Percentiles rank a stretch among this genome's conserved stretches.
These are phyloP conservation scores for Diaporthe capsici DNA, from an alignment of 2,329 filamentous ascomycete species.

Conservation along the genomic window DNA sequence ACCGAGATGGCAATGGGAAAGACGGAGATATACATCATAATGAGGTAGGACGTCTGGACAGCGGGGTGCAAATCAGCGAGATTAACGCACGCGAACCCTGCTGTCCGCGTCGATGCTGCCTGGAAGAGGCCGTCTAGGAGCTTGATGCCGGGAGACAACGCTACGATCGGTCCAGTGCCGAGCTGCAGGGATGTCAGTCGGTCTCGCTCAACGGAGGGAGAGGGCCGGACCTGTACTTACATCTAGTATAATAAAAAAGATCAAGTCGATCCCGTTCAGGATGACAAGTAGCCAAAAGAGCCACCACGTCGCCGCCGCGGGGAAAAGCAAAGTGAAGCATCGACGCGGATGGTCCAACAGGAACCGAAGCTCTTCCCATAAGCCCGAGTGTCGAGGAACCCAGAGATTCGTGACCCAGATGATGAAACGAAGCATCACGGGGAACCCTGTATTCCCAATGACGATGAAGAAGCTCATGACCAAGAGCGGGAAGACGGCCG, in stretches of 20 bases:
- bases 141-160: slow-evolving; percentile 79
- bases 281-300: slow-evolving; percentile 87
- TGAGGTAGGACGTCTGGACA: slow-evolving; percentile 92
- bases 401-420: slow-evolving; percentile 86
- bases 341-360: slow-evolving; percentile 94
- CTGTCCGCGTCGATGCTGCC: slow-evolving; percentile 89
- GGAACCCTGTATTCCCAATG: slow-evolving; percentile 95
- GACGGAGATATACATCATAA: slow-evolving; percentile 99
- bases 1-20: slow-evolving; percentile 97
- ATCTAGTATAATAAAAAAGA: slow-evolving; percentile 95
- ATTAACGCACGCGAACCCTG: slow-evolving; percentile 88
- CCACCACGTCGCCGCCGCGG: slow-evolving; percentile 94
- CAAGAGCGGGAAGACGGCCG: slow-evolving; percentile 81
- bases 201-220: slow-evolving; percentile 31
- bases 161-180: slow-evolving; percentile 76
- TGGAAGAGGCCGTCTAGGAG: slow-evolving; percentile 92
- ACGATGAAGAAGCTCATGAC: slow-evolving; percentile 89
- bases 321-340: slow-evolving; percentile 96
- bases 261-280: slow-evolving; percentile 86
- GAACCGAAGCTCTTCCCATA: slow-evolving; percentile 93
- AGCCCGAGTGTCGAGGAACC: slow-evolving; percentile 73
- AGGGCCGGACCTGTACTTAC: slow-evolving; percentile 62
- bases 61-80: slow-evolving; percentile 86
- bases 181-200: slow-evolving; percentile 64
- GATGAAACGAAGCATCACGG: slow-evolving; percentile 91